Conservation (phyloP, 2,329 filamentous ascomycete genomes). For the Beauveria sp. region DNA sequence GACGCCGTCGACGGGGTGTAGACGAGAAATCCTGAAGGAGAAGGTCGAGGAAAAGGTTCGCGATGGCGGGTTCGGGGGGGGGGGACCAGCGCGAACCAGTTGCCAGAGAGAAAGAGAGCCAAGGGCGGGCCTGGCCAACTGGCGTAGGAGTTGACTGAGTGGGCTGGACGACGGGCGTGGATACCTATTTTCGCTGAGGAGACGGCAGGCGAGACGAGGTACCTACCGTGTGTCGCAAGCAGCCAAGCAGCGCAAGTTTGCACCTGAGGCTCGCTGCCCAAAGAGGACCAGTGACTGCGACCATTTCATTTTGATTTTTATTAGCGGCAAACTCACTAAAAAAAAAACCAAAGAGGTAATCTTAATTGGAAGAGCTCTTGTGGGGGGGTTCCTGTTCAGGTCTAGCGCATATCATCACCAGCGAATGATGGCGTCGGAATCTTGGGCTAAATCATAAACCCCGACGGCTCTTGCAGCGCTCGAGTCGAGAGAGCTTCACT, state of each 20-base stretch:
- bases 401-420: not conserved
- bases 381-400: not conserved
- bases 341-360: not conserved
- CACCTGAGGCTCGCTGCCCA: slow-evolving; percentile 1
- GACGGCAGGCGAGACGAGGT: not conserved
- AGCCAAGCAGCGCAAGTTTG: not conserved
- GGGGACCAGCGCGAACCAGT: not conserved
- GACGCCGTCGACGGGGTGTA: slow-evolving; percentile 1
- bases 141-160: not conserved
- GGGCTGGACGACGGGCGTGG: not conserved
- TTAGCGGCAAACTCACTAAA: not conserved
- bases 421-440: not conserved
- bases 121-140: not conserved
- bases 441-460: not conserved
- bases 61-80: slow-evolving; percentile 2
- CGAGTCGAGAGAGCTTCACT: not conserved
- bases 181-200: not conserved
- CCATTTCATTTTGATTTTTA: not conserved
- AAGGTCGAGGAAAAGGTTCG: slow-evolving; percentile 5
- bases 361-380: not conserved
- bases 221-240: not conserved
- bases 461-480: not conserved
- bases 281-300: not conserved
- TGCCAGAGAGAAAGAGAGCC: not conserved
- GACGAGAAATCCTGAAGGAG: not conserved